Evolutionary conservation across 129 eudicot genomes (phyloP).

Genomic region (Helianthus tuberosus): DNA sequence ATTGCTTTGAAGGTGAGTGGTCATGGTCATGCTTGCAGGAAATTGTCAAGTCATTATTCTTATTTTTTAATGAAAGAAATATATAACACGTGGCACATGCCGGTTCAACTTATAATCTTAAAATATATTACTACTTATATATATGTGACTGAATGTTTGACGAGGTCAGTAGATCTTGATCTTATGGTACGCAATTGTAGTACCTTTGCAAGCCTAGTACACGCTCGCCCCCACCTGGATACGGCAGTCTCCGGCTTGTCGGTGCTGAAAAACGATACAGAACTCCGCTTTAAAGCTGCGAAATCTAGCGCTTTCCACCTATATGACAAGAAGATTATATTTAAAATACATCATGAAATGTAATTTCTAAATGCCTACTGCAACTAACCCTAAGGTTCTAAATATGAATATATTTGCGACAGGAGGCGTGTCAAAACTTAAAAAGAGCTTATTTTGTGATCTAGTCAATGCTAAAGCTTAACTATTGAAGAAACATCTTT

Average conservation of each 20-base stretch:
- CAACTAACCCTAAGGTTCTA: too few species aligned
- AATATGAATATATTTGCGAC: too few species aligned
- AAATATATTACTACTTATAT: background rate
- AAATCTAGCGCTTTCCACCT: conserved; percentile 94
- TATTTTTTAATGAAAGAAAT: background rate
- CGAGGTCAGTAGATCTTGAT: background rate
- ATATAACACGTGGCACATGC: background rate
- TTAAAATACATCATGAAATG: too few species aligned
- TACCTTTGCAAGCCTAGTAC: conserved; percentile 87
- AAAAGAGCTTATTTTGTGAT: too few species aligned
- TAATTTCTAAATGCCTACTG: too few species aligned
- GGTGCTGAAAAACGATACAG: conserved; percentile 52
- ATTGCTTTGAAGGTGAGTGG: conserved; percentile 16
- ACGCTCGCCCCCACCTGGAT: conserved; percentile 86
- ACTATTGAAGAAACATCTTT: too few species aligned
- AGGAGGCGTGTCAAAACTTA: too few species aligned
- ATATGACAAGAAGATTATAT: background rate
- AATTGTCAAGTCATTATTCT: conserved; percentile 24
- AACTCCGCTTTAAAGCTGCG: conserved; percentile 62
- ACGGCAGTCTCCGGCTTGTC: conserved; percentile 69
- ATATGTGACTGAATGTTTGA: conserved; percentile 17
- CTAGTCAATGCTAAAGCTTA: too few species aligned
- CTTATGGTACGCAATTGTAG: background rate
- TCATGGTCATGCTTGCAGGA: conserved; percentile 27
- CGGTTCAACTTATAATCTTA: background rate